Evolutionary conservation across 164 flowering plant genomes (phyloP).

Genomic region (Platanus orientalis): DNA sequence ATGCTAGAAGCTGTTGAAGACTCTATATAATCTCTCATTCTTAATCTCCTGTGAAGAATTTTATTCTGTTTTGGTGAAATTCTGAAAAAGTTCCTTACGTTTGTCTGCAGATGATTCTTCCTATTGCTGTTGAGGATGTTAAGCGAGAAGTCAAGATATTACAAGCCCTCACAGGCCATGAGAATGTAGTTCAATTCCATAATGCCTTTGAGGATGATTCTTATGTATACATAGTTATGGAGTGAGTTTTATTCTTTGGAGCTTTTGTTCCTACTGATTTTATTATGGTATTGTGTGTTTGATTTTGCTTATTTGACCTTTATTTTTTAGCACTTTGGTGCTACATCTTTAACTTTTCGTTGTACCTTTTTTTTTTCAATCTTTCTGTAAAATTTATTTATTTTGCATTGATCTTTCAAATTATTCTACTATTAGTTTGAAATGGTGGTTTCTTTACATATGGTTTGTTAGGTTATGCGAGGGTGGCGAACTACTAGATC

Average conservation of each 20-base stretch:
- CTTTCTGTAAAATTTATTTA: too few species aligned
- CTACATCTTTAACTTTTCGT: neutral
- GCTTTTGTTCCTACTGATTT: too few species aligned
- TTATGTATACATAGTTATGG: constrained; percentile 92
- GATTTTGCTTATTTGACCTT: neutral
- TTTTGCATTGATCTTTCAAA: neutral
- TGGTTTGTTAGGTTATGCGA: constrained; percentile 80
- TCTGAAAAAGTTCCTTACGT: too few species aligned
- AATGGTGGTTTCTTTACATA: neutral
- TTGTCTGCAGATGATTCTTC: constrained; percentile 87
- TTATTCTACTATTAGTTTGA: neutral
- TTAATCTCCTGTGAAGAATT: neutral
- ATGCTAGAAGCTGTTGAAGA: neutral
- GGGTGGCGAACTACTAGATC: constrained; percentile 94
- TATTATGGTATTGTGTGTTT: neutral
- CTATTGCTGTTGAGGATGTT: constrained; percentile 97
- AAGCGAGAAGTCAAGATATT: constrained; percentile 96
- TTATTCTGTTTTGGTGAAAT: neutral
- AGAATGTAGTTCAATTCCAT: constrained; percentile 91
- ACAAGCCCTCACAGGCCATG: constrained; percentile 84
- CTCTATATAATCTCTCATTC: neutral
- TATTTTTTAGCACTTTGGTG: neutral
- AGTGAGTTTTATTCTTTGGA: constrained; percentile 47
- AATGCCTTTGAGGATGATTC: constrained; percentile 90
- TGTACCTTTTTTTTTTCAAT: neutral